These are phyloP conservation scores for Teunomyces cretensis DNA, from an alignment of 805 yeast species.

Conservation along the genomic window DNA sequence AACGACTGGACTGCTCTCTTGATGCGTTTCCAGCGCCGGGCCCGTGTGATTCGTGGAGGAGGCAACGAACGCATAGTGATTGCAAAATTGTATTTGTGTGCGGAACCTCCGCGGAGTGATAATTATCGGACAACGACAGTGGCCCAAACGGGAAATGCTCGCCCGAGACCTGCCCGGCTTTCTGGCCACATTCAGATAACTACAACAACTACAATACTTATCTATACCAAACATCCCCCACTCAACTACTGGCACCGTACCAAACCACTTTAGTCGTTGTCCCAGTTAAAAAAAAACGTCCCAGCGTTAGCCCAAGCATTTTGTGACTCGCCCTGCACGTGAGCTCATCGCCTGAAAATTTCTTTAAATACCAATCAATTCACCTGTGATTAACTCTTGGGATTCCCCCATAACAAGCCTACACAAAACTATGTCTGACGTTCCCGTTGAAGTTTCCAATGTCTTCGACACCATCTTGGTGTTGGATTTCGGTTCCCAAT, in stretches of 20 bases:
- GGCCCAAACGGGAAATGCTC: too few relatives aligned
- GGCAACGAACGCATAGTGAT: conserved; percentile 22
- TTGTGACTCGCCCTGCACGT: neutral
- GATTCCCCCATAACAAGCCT: conserved; percentile 1
- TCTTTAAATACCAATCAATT: neutral
- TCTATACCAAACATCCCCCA: too few relatives aligned
- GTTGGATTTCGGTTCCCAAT: conserved; percentile 97
- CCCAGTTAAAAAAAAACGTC: too few relatives aligned
- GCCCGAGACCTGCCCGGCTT: too few relatives aligned
- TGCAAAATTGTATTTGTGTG: neutral
- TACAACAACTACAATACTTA: too few relatives aligned
- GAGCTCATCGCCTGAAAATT: neutral
- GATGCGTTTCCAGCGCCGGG: conserved; percentile 31
- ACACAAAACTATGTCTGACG: conserved; percentile 19
- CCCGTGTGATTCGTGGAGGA: conserved; percentile 34
- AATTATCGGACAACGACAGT: neutral
- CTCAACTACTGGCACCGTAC: too few relatives aligned
- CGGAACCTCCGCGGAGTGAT: neutral
- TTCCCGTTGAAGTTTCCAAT: conserved; percentile 67
- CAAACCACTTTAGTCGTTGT: too few relatives aligned
- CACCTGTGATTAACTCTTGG: conserved; percentile 2
- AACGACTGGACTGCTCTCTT: conserved; percentile 27
- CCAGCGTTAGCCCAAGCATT: too few relatives aligned
- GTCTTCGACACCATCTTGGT: conserved; percentile 96
- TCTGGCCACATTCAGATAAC: too few relatives aligned